Conservation (phyloP, 2,329 filamentous ascomycete genomes). For the Simplicillium aogashimaense region DNA sequence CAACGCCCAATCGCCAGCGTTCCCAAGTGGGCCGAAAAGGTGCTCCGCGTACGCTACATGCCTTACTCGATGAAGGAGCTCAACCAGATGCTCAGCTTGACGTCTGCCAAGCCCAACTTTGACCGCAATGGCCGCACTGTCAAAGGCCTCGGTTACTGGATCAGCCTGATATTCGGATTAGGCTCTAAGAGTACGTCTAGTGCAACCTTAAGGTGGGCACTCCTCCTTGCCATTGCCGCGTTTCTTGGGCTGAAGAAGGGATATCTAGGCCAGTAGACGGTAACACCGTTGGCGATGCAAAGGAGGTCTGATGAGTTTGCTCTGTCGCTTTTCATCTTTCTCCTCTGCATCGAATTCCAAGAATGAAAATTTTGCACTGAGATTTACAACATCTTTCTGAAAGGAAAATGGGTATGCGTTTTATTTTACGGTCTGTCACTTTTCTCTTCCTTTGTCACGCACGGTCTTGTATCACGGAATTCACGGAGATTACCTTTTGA, state of each 20-base stretch:
- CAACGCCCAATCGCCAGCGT: conserved; percentile 48
- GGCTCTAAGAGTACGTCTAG: conserved; percentile 39
- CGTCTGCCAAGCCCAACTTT: conserved; percentile 44
- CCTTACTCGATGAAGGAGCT: conserved; percentile 43
- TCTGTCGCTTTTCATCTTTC: no score
- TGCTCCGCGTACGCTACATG: conserved; percentile 60
- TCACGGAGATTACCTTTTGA: no score
- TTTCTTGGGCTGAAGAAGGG: conserved; percentile 23
- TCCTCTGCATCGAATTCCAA: no score
- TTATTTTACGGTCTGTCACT: no score
- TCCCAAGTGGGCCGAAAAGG: conserved; percentile 55
- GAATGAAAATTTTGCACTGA: no score
- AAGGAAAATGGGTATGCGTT: no score
- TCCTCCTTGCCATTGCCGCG: conserved; percentile 28
- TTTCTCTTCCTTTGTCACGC: no score
- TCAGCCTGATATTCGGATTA: conserved; percentile 37
- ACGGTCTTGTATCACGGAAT: no score
- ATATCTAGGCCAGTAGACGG: conserved; percentile 19
- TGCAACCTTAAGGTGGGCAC: conserved; percentile 40
- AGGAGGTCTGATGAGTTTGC: no score
- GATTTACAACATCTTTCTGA: no score
- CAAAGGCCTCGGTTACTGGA: conserved; percentile 44
- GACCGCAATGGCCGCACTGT: conserved; percentile 47
- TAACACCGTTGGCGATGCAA: conserved; percentile 2
- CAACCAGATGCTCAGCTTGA: conserved; percentile 31